Evolutionary conservation across 495 filamentous ascomycete genomes (phyloP).

Genomic region (Penicillium lividum): DNA sequence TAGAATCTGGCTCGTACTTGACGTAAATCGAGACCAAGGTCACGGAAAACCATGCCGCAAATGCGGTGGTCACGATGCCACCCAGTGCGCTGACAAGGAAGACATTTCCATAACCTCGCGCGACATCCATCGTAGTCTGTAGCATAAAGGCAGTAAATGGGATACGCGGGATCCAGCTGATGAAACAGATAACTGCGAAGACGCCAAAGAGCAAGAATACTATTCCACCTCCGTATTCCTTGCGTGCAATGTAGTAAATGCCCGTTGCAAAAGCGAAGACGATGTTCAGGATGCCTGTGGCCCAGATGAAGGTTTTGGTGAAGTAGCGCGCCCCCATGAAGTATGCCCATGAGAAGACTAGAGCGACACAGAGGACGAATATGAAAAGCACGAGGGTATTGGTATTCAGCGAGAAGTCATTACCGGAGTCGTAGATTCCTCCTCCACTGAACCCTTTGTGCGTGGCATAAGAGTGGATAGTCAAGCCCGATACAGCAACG

Average conservation of each 20-base stretch:
- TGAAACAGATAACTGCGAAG: conserved; percentile 77
- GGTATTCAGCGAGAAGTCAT: conserved; percentile 68
- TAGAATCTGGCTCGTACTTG: conserved; percentile 66
- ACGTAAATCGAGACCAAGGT: conserved; percentile 70
- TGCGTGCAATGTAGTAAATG: conserved; percentile 63
- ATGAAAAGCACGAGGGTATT: conserved; percentile 85
- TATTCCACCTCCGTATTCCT: conserved; percentile 79
- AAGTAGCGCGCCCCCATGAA: conserved; percentile 75
- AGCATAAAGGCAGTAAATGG: conserved; percentile 90
- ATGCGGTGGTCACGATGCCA: conserved; percentile 69
- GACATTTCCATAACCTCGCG: conserved; percentile 78
- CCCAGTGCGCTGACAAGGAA: conserved; percentile 83
- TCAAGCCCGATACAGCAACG: conserved; percentile 71
- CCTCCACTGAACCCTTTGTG: conserved; percentile 68
- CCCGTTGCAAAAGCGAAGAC: conserved; percentile 67
- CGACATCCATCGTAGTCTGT: conserved; percentile 81
- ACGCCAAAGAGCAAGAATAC: conserved; percentile 80
- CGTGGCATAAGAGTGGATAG: conserved; percentile 72
- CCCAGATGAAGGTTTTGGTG: conserved; percentile 90
- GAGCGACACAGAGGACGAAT: conserved; percentile 70
- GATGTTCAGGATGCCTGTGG: conserved; percentile 71
- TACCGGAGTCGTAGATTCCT: conserved; percentile 68
- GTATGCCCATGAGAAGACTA: conserved; percentile 74
- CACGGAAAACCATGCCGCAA: conserved; percentile 67
- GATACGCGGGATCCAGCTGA: conserved; percentile 83